These are phyloP conservation scores for Aureobasidium sp. DNA, from an alignment of 2,329 filamentous ascomycete genomes.

Conservation along the genomic window DNA sequence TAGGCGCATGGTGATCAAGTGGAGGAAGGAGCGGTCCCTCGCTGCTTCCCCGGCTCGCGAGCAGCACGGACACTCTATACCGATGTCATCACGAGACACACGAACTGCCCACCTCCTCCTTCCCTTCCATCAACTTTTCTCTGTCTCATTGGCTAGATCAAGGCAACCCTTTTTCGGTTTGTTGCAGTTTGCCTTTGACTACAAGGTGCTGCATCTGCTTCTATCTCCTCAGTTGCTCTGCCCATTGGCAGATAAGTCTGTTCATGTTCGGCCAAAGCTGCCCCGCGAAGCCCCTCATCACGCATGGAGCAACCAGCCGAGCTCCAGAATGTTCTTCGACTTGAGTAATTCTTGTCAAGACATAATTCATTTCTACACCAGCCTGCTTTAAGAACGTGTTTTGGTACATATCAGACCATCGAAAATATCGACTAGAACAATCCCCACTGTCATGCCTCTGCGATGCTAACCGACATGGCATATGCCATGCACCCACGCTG, in stretches of 20 bases:
- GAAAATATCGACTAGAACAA: neutral
- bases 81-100: slow-evolving; percentile 10
- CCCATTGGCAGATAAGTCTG: neutral
- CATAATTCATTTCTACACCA: too few relatives aligned
- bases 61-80: slow-evolving; percentile 6
- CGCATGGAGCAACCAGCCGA: neutral
- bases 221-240: neutral
- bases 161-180: neutral
- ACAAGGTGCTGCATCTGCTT: neutral
- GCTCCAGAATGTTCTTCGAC: neutral
- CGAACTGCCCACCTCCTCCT: neutral
- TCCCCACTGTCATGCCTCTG: neutral
- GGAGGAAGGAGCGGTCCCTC: neutral
- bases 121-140: neutral
- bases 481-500: slow-evolving; percentile 1
- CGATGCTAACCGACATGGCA: neutral
- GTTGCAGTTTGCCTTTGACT: neutral
- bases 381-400: too few relatives aligned
- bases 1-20: neutral
- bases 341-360: neutral
- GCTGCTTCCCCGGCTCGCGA: neutral
- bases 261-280: neutral
- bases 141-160: neutral
- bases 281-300: slow-evolving; percentile 7
- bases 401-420: too few relatives aligned